These are phyloP conservation scores for Metschnikowia lachancei DNA, from an alignment of 805 yeast species.

Conservation along the genomic window DNA sequence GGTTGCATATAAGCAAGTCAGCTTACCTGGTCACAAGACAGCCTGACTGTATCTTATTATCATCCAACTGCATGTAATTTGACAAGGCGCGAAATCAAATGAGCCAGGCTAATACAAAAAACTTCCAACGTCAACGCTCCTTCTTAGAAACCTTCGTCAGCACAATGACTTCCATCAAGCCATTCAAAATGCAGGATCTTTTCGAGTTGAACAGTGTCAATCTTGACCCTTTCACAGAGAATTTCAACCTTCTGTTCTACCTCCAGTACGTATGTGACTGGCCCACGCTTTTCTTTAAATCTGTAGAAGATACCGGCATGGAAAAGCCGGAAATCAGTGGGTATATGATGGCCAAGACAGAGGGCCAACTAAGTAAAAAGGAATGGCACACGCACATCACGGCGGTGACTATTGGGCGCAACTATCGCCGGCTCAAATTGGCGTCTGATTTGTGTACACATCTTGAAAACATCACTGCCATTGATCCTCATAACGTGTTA, in stretches of 20 bases:
- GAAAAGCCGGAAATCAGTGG: conserved; percentile 45
- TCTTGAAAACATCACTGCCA: conserved; percentile 67
- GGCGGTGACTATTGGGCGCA: conserved; percentile 86
- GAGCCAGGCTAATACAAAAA: too few relatives aligned
- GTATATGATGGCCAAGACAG: conserved; percentile 95
- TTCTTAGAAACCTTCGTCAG: too few relatives aligned
- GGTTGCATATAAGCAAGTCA: too few relatives aligned
- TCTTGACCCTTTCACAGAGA: conserved; percentile 87
- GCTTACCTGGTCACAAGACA: too few relatives aligned
- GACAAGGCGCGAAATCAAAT: too few relatives aligned
- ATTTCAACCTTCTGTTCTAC: conserved; percentile 81
- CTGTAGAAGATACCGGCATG: conserved; percentile 37
- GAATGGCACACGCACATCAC: conserved; percentile 98
- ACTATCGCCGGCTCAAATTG: conserved; percentile 78
- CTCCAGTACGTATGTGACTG: conserved; percentile 77
- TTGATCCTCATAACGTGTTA: conserved; percentile 70
- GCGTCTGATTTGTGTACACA: conserved; percentile 78
- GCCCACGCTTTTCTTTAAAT: conserved; percentile 88
- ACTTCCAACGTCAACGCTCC: too few relatives aligned
- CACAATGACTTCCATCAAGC: conserved; percentile 80
- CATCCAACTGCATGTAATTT: too few relatives aligned
- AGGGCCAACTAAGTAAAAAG: conserved; percentile 60
- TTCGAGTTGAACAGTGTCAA: conserved; percentile 72
- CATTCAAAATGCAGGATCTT: conserved; percentile 84
- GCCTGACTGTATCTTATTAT: too few relatives aligned